These are phyloP conservation scores for Hypholoma sublateritium DNA, from an alignment of 768 basidiomycete species.

Conservation along the genomic window DNA sequence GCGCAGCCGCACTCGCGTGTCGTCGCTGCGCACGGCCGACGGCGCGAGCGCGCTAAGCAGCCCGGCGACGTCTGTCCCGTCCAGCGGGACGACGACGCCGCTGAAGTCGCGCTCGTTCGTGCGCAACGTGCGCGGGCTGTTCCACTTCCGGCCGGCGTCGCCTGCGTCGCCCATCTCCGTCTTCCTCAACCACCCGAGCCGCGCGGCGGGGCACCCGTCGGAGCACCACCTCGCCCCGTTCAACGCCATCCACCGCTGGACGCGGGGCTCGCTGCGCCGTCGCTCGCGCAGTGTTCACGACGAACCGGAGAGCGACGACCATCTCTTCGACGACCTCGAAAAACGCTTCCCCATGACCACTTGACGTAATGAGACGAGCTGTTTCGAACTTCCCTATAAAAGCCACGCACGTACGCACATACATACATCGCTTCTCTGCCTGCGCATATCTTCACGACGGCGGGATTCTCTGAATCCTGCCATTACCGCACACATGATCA, in stretches of 20 bases:
- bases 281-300: constrained; percentile 55
- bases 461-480: not conserved
- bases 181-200: constrained; percentile 16
- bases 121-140: constrained; percentile 61
- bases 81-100: constrained; percentile 18
- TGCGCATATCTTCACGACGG: not conserved
- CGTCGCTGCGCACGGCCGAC: constrained; percentile 11
- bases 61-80: constrained; percentile 2
- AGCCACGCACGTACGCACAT: not conserved
- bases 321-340: constrained; percentile 12
- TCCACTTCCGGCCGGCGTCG: constrained; percentile 47
- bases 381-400: no score
- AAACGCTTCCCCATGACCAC: constrained; percentile 9
- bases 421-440: not conserved
- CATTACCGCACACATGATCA: not conserved
- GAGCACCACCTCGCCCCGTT: constrained; percentile 20
- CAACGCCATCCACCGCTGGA: constrained; percentile 47
- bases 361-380: constrained; percentile 7
- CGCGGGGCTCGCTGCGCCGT: constrained; percentile 46
- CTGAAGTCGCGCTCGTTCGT: constrained; percentile 52
- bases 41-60: not conserved
- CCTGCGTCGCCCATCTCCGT: constrained; percentile 37
- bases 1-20: constrained; percentile 1
- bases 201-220: constrained; percentile 8
- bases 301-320: constrained; percentile 21